Evolutionary conservation across 129 eudicot species (phyloP), one percentile per base, ranked within the genome.

Genomic region (Sambucus nigra): DNA sequence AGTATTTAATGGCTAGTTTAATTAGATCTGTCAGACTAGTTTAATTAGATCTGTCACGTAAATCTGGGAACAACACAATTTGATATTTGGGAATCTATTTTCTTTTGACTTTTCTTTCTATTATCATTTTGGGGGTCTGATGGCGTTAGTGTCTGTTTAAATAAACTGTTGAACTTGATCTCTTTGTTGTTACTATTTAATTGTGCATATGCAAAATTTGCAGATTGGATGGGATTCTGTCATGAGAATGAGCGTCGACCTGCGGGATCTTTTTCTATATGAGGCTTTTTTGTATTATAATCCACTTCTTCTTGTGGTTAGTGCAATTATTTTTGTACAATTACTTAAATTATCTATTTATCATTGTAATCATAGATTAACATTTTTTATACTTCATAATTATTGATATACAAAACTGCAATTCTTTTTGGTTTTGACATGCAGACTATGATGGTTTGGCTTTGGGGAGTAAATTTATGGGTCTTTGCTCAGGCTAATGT

Each of bases 141-240:
- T n/a, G n/a, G n/a, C n/a, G n/a, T n/a, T n/a, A n/a, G n/a, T n/a
- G n/a, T n/a, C n/a, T n/a, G n/a, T n/a, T n/a, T n/a, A n/a, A n/a
- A n/a, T n/a, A n/a, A n/a, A n/a, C n/a, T 52, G 35, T 3, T 29
- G 35, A 29, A 29, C 35, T 35, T 35, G 42, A 8, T 2, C 8
- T n/a, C n/a, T n/a, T n/a, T 7, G 42, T 29, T 39, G 25, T 28
- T 12, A 47, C 13, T 58, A 24, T 59, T 25, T 47, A 57, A 54
- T 55, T 39, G 18, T 49, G 51, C n/a, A n/a, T 22, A 48, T 19
- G 4, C 23, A 2, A 65, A 47, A 51, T 60, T 55, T 51, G 60
- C 78, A 92, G 99, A 75, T 92, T 32, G 86, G 91, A 67, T 92
- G 96, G 99, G 91, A 83, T 73, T 82, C 99, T 69, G 99, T 92